A percentile compares a stretch with the other conserved stretches of the same genome.
These are phyloP conservation scores for Globisporangium carolinianum DNA, from an alignment of 352 stramenopile species.

Conservation along the genomic window DNA sequence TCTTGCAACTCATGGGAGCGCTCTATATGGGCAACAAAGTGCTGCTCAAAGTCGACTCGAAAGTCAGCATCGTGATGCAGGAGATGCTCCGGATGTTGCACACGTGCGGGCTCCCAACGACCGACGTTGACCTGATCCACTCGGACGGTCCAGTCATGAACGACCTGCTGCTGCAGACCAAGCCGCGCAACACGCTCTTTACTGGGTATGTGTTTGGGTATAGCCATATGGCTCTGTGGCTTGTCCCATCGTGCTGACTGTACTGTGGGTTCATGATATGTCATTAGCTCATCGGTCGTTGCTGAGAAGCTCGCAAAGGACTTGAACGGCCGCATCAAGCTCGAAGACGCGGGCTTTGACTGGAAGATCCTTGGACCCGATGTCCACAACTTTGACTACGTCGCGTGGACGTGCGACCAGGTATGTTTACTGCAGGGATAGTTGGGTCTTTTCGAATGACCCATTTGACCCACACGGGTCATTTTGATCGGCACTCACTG, in stretches of 20 bases:
- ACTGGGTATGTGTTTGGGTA: constrained; percentile 67
- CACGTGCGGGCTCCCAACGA: constrained; percentile 92
- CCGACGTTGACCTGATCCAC: constrained; percentile 97
- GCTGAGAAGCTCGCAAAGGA: constrained; percentile 91
- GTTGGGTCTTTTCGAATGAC: too few relatives aligned
- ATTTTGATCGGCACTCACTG: neutral
- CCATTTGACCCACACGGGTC: neutral
- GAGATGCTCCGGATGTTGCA: constrained; percentile 95
- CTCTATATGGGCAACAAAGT: constrained; percentile 99
- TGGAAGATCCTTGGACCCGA: constrained; percentile 98
- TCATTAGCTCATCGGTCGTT: constrained; percentile 78
- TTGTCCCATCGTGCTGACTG: neutral
- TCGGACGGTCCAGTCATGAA: constrained; percentile 93
- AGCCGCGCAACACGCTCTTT: constrained; percentile 96
- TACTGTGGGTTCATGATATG: constrained; percentile 1
- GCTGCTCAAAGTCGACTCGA: constrained; percentile 92
- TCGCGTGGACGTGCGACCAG: constrained; percentile 97
- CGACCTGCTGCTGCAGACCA: constrained; percentile 90
- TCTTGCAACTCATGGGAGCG: constrained; percentile 98
- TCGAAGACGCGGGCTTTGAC: constrained; percentile 98
- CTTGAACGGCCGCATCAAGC: constrained; percentile 89
- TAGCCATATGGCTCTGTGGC: neutral
- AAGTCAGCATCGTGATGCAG: constrained; percentile 97
- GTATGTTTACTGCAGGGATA: constrained; percentile 6
- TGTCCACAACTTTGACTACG: constrained; percentile 95